phyloP scores from a whole-genome alignment of 164 flowering plant genomes.

The Cinnamomum chago region DNA sequence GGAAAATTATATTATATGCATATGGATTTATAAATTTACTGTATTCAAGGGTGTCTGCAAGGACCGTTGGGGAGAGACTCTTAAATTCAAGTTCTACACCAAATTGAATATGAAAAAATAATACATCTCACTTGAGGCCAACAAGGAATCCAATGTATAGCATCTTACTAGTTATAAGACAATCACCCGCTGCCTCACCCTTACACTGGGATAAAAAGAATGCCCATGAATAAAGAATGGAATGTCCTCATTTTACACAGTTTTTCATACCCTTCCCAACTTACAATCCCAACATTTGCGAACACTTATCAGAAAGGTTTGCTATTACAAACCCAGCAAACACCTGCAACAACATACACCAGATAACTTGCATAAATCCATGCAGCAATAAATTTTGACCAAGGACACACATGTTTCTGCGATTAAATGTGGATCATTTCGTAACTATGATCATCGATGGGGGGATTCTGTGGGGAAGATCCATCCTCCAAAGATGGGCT shows the following conservation, averaged over 20 bases:
- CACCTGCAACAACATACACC: conserved; percentile 47
- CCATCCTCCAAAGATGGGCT: too few relatives aligned
- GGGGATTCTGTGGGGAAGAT: too few relatives aligned
- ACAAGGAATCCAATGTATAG: too few relatives aligned
- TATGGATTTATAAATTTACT: too few relatives aligned
- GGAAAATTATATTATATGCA: too few relatives aligned
- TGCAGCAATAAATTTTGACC: neutral
- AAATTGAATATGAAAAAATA: too few relatives aligned
- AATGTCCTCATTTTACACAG: neutral
- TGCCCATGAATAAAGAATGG: conserved; percentile 3
- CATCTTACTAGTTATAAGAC: too few relatives aligned
- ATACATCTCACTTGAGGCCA: too few relatives aligned
- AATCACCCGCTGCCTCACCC: neutral
- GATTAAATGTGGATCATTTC: neutral
- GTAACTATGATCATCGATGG: neutral
- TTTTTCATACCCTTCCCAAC: neutral
- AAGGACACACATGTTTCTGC: neutral
- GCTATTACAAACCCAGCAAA: conserved; percentile 90
- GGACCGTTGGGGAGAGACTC: too few relatives aligned
- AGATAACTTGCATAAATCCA: neutral
- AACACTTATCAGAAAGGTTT: conserved; percentile 64
- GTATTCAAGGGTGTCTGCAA: too few relatives aligned
- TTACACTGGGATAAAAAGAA: neutral
- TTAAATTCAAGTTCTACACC: too few relatives aligned
- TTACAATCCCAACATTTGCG: conserved; percentile 61